These are phyloP conservation scores for Globisporangium echinulatum DNA, from an alignment of 352 stramenopile species.

Conservation along the genomic window DNA sequence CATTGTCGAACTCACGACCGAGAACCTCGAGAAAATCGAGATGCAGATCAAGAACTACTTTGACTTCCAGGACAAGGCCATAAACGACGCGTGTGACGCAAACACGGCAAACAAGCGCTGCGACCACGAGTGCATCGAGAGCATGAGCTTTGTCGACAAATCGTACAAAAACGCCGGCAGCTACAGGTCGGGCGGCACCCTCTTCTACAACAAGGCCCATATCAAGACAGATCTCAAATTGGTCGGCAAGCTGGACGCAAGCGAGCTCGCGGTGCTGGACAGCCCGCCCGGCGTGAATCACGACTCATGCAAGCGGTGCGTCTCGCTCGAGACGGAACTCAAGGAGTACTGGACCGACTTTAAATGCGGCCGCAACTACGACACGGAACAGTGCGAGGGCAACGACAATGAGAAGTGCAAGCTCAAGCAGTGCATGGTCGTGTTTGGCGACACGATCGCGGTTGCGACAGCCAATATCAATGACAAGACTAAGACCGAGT, in stretches of 20 bases:
- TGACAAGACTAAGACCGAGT: slow-evolving; percentile 14
- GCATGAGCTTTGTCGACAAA: background rate
- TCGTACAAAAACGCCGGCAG: background rate
- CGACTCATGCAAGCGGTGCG: slow-evolving; percentile 41
- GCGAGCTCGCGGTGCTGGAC: no score
- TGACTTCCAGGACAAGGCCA: slow-evolving; percentile 26
- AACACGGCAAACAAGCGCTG: slow-evolving; percentile 23
- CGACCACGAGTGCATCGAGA: slow-evolving; percentile 17
- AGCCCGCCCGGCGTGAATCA: background rate
- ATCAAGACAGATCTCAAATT: slow-evolving; percentile 23
- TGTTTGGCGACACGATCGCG: slow-evolving; percentile 41
- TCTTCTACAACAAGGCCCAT: slow-evolving; percentile 23
- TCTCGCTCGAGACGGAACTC: slow-evolving; percentile 31
- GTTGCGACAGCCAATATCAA: slow-evolving; percentile 26
- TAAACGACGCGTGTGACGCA: slow-evolving; percentile 42
- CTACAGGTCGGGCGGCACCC: slow-evolving; percentile 8
- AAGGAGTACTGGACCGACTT: slow-evolving; percentile 59
- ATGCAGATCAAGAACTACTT: slow-evolving; percentile 22
- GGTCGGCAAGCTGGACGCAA: background rate
- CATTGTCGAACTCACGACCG: slow-evolving; percentile 19
- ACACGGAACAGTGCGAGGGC: slow-evolving; percentile 34
- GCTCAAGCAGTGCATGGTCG: slow-evolving; percentile 45
- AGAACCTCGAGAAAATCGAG: slow-evolving; percentile 22
- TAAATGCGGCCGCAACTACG: slow-evolving; percentile 45
- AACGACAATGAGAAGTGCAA: slow-evolving; percentile 20